phyloP scores from a whole-genome alignment of 1,284 basidiomycete genomes.

The Mycena sp. region DNA sequence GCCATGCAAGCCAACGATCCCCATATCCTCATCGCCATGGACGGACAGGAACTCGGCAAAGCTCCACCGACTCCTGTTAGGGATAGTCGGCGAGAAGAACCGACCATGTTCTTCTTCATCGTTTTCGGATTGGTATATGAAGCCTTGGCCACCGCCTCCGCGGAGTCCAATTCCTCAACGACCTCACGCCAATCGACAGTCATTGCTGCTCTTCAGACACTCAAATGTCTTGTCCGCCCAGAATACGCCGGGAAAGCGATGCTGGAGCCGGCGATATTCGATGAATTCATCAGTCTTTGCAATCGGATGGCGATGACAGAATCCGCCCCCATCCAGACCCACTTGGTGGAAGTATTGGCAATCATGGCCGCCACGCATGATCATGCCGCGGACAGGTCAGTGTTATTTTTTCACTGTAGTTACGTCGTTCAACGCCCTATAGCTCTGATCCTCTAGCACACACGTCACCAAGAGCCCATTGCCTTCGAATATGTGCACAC shows the following conservation, averaged over 20 bases:
- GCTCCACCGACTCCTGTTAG: constrained; percentile 36
- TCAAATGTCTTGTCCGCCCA: constrained; percentile 82
- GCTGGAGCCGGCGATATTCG: constrained; percentile 84
- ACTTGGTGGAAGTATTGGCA: constrained; percentile 80
- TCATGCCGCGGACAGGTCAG: constrained; percentile 26
- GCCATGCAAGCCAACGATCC: constrained; percentile 80
- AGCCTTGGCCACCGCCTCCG: constrained; percentile 77
- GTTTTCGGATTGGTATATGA: constrained; percentile 96
- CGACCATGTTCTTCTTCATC: constrained; percentile 86
- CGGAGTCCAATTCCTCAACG: constrained; percentile 57
- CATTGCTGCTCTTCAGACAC: constrained; percentile 81
- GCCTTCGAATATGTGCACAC: constrained; percentile 84
- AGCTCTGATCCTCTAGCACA: constrained; percentile 52
- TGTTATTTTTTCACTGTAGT: no score
- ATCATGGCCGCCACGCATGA: constrained; percentile 69
- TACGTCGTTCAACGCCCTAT: background rate
- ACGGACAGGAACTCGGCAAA: constrained; percentile 66
- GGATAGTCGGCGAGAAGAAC: constrained; percentile 66
- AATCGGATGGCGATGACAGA: constrained; percentile 94
- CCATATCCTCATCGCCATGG: constrained; percentile 81
- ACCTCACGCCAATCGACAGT: constrained; percentile 56
- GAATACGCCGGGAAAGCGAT: constrained; percentile 86
- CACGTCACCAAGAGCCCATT: constrained; percentile 71
- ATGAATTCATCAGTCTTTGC: constrained; percentile 89
- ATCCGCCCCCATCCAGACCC: constrained; percentile 74